Base-by-base conservation (phyloP, 441 rosid genomes). In the Gossypium lobatum region DNA sequence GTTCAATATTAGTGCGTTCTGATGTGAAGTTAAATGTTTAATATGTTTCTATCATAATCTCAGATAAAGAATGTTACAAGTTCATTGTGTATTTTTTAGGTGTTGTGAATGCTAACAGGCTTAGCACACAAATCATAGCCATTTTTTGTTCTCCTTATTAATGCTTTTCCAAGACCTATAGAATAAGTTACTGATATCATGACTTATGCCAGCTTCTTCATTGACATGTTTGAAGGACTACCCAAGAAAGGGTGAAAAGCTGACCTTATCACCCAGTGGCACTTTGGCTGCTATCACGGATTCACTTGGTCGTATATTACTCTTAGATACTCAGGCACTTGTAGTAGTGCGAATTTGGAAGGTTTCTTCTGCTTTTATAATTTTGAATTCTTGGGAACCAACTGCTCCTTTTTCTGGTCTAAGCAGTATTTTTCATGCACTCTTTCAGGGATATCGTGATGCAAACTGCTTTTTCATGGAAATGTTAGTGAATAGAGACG, bases 261-360 rank as follows among this genome's bases (percentile, higher is more conserved):
- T 95, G 64, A 93, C 95, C 0, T 77, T 95, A 81, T 95, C 96
- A 16, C 99, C 99, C 4, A 91, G 97, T 81, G 99, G 99, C 72
- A 91, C 99, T 66, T 84, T 95, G 84, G 98, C 99, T 81, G 97
- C 99, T 9, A 88, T 95, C 68, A 91, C 98, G 18, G 99, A 95
- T 83, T 95, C 99, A 63, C 95, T 95, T 76, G 99, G 98, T 76
- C 97, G 99, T 16, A 90, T 95, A 80, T 88, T 90, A 83, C 91
- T 93, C 46, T 84, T 95, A 77, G 99, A 95, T 79, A 93, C 98
- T 81, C 95, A 88, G 76, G 98, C 99, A 34, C 90, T 95, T 31
- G 97, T 95, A 25, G 97, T 93, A 59, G 97, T 95, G 73, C 89
- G 98, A 7, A 81, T 95, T 6, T 95, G 98, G 98, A 95, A 95